A percentile compares a stretch with the other conserved stretches of the same genome.
phyloP scores from a whole-genome alignment of 1,139 yeast genomes.

The Wickerhamomyces sp. region DNA sequence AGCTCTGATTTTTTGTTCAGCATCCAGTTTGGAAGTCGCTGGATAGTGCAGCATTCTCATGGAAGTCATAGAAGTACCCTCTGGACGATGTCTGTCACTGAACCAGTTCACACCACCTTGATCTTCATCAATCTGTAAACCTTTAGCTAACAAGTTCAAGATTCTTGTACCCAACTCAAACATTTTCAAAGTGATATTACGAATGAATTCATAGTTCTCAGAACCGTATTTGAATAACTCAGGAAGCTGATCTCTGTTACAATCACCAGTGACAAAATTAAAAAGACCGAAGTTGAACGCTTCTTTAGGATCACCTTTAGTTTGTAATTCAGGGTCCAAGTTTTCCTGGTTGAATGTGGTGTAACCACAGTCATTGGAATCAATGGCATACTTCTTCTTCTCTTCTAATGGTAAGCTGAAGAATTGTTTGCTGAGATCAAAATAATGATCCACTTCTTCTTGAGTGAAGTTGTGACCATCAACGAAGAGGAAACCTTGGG shows the following conservation, averaged over 20 bases:
- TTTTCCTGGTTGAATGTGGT: constrained; percentile 58
- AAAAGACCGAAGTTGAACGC: constrained; percentile 30
- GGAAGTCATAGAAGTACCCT: constrained; percentile 51
- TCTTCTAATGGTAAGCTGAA: constrained; percentile 48
- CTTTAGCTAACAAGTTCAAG: constrained; percentile 51
- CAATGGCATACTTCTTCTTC: constrained; percentile 45
- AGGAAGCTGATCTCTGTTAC: constrained; percentile 37
- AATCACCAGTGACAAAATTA: constrained; percentile 26
- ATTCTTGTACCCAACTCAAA: constrained; percentile 33
- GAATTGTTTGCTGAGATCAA: constrained; percentile 49
- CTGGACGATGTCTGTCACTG: constrained; percentile 47
- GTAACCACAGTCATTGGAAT: constrained; percentile 57
- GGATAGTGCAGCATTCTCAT: constrained; percentile 72
- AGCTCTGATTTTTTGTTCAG: constrained; percentile 61
- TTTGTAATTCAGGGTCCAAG: constrained; percentile 43
- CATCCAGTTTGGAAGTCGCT: constrained; percentile 44
- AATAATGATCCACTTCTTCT: constrained; percentile 51
- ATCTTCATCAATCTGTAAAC: constrained; percentile 49
- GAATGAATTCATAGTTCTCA: constrained; percentile 32
- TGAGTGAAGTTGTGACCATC: constrained; percentile 68
- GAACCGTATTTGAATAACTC: constrained; percentile 34
- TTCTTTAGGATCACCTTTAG: constrained; percentile 39
- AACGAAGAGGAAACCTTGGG: constrained; percentile 67
- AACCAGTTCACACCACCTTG: constrained; percentile 55
- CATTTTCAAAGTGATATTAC: constrained; percentile 34